A percentile compares a stretch with the other conserved stretches of the same genome.
Conservation (phyloP, 345 rosid genomes). For the Populus deltoides region DNA sequence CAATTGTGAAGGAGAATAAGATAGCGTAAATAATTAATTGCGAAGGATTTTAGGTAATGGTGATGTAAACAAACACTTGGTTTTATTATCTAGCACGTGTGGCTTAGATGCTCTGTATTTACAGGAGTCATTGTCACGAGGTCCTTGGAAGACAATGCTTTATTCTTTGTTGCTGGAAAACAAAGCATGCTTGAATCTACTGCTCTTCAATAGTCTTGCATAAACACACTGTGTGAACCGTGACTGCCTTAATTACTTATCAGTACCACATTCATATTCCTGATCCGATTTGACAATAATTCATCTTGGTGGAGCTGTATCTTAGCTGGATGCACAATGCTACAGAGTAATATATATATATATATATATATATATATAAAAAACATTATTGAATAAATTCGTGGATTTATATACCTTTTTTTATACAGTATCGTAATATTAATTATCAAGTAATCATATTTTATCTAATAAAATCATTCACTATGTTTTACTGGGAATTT, state of each 20-base stretch:
- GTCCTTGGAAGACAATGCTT: not conserved
- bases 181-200: not conserved
- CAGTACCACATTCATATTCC: not conserved
- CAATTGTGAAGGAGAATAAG: no score
- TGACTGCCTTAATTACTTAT: not conserved
- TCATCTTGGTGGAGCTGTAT: not conserved
- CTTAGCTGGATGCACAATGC: constrained; percentile 7
- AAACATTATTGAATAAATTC: no score
- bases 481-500: no score
- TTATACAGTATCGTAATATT: no score
- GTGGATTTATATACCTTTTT: no score
- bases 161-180: not conserved
- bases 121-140: not conserved
- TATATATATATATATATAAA: no score
- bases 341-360: no score
- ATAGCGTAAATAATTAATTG: no score
- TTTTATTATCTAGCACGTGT: not conserved
- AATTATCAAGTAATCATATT: no score
- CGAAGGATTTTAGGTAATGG: no score
- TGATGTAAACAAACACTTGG: not conserved
- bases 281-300: not conserved
- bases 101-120: not conserved
- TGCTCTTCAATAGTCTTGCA: not conserved
- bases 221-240: not conserved
- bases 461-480: no score